These are phyloP conservation scores for Polyporus arcularius DNA, from an alignment of 768 basidiomycete genomes.

Conservation along the genomic window DNA sequence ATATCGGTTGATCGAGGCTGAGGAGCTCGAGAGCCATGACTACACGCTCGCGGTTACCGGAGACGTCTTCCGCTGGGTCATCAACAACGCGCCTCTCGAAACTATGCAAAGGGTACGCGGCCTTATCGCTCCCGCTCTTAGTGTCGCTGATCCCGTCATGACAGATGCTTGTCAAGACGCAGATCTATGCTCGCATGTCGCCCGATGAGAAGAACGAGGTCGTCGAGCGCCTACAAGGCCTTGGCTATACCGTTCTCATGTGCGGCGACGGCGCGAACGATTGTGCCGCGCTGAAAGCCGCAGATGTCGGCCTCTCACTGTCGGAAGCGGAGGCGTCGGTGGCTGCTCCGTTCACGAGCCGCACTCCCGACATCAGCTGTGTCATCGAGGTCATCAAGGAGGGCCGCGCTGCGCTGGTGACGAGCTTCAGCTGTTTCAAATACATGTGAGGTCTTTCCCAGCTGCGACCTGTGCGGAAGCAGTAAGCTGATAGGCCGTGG, in stretches of 20 bases:
- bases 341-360: conserved; percentile 95
- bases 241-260: conserved; percentile 97
- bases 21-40: conserved; percentile 78
- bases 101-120: conserved; percentile 84
- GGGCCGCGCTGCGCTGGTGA: conserved; percentile 92
- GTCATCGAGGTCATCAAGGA: conserved; percentile 97
- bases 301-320: conserved; percentile 94
- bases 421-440: conserved; percentile 99
- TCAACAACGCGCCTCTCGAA: conserved; percentile 91
- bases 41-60: conserved; percentile 92
- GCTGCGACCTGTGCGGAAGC: neutral
- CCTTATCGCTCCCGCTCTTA: neutral
- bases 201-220: conserved; percentile 99
- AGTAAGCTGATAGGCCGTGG: neutral
- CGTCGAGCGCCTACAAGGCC: conserved; percentile 87
- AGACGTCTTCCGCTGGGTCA: conserved; percentile 97
- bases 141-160: neutral
- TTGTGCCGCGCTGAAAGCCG: conserved; percentile 97
- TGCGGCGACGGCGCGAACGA: conserved; percentile 99
- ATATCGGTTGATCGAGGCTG: conserved; percentile 69
- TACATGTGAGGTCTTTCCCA: conserved; percentile 75
- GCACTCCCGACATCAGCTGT: conserved; percentile 92
- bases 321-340: conserved; percentile 99
- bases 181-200: conserved; percentile 98
- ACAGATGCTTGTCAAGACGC: conserved; percentile 96